A percentile compares a stretch with the other conserved stretches of the same genome.
Evolutionary conservation across 1,139 yeast genomes (phyloP).

Genomic region (Citeromyces siamensis): DNA sequence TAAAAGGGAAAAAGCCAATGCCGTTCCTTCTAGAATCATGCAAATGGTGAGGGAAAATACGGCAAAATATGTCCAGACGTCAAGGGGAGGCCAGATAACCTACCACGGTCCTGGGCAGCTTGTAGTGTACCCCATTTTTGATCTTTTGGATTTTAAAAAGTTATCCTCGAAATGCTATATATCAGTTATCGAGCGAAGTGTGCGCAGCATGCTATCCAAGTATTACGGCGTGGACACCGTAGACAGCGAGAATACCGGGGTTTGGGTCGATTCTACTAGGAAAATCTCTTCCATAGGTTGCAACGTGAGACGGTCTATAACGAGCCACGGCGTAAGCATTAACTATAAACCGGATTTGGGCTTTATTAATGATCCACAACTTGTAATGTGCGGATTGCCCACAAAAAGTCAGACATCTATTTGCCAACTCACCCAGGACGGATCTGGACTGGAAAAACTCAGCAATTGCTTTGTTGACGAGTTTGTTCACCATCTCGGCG

Average conservation of each 20-base stretch:
- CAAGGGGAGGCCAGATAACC: constrained; percentile 95
- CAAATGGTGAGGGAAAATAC: constrained; percentile 60
- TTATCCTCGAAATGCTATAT: constrained; percentile 71
- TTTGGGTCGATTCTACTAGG: constrained; percentile 51
- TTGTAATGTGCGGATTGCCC: constrained; percentile 82
- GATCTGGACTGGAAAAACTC: background rate
- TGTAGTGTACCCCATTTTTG: constrained; percentile 75
- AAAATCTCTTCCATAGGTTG: constrained; percentile 90
- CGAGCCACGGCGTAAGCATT: constrained; percentile 83
- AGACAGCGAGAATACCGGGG: constrained; percentile 70
- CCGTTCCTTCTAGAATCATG: constrained; percentile 25
- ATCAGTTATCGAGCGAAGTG: constrained; percentile 50
- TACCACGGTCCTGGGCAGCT: constrained; percentile 96
- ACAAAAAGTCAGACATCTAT: constrained; percentile 44
- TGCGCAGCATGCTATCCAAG: constrained; percentile 36
- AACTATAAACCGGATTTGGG: constrained; percentile 66
- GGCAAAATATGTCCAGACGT: constrained; percentile 73
- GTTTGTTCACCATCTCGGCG: background rate
- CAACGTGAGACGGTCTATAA: constrained; percentile 71
- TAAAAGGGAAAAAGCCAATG: constrained; percentile 44
- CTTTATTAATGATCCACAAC: constrained; percentile 44
- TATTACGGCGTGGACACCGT: constrained; percentile 33
- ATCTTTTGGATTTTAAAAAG: constrained; percentile 45
- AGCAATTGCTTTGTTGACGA: background rate
- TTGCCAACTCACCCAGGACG: background rate